These are phyloP conservation scores for Cryptococcus sp. DNA, from an alignment of 1,284 basidiomycete species.

Conservation along the genomic window DNA sequence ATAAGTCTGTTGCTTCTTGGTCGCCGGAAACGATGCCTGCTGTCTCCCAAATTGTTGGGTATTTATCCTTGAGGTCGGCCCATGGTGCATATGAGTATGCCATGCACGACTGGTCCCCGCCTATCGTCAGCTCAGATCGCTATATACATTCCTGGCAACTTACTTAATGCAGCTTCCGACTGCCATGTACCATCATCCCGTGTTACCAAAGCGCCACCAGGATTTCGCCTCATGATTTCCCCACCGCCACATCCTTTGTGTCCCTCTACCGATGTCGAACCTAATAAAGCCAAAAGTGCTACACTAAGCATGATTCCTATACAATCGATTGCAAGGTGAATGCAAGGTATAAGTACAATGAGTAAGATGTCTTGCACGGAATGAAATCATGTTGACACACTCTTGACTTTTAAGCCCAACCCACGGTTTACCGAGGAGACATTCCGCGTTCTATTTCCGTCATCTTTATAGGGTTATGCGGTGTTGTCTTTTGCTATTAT, in stretches of 20 bases:
- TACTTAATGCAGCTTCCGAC: neutral
- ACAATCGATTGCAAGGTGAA: neutral
- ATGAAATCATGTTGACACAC: neutral
- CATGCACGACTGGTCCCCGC: conserved; percentile 22
- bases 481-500: neutral
- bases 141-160: neutral
- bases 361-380: neutral
- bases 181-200: conserved; percentile 1
- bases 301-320: neutral
- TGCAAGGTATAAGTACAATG: neutral
- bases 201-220: conserved; percentile 13
- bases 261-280: conserved; percentile 3
- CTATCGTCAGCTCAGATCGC: conserved; percentile 5
- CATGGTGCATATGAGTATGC: conserved; percentile 40
- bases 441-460: neutral
- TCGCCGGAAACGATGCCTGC: conserved; percentile 46
- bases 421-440: neutral
- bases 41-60: conserved; percentile 45
- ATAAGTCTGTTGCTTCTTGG: conserved; percentile 39
- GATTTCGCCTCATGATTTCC: conserved; percentile 33
- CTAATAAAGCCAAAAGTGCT: neutral
- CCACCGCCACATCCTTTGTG: conserved; percentile 38
- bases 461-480: neutral
- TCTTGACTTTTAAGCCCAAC: neutral
- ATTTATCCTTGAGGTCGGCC: conserved; percentile 21